Evolutionary conservation across 768 basidiomycete species (phyloP).

Genomic region (Lentinula edodes): DNA sequence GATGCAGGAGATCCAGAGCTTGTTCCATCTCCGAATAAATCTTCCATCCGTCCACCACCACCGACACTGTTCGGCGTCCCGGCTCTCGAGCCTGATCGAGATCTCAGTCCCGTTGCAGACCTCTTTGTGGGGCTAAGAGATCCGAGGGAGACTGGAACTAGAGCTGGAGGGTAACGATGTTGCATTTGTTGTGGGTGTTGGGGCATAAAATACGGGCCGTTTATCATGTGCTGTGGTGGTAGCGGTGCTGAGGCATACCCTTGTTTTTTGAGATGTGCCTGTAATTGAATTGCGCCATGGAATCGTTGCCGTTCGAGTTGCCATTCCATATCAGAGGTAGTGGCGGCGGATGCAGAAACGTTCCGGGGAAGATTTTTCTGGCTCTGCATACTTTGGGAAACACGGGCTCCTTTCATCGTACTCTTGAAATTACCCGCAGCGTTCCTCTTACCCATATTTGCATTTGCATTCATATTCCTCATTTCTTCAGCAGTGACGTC

Average conservation of each 20-base stretch:
- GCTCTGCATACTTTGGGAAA: background rate
- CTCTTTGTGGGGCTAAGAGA: background rate
- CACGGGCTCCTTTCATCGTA: background rate
- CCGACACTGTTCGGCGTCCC: background rate
- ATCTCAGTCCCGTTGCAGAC: background rate
- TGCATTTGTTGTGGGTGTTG: background rate
- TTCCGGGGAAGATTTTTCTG: constrained; percentile 6
- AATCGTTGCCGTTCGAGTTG: background rate
- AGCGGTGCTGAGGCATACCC: background rate
- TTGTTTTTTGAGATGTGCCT: background rate
- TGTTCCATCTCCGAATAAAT: constrained; percentile 5
- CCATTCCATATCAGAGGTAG: background rate
- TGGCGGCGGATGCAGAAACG: background rate
- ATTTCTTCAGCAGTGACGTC: constrained; percentile 36
- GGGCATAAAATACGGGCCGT: background rate
- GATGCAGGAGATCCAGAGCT: constrained; percentile 3
- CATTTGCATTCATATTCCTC: background rate
- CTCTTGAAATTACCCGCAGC: background rate
- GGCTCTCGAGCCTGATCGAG: background rate
- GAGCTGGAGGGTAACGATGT: background rate
- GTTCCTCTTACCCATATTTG: background rate
- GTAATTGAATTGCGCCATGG: background rate
- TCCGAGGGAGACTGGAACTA: background rate
- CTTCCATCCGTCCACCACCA: background rate
- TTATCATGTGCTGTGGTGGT: background rate